These are phyloP conservation scores for Raddia guianensis DNA, from an alignment of 176 grass and related monocot genomes.

Conservation along the genomic window DNA sequence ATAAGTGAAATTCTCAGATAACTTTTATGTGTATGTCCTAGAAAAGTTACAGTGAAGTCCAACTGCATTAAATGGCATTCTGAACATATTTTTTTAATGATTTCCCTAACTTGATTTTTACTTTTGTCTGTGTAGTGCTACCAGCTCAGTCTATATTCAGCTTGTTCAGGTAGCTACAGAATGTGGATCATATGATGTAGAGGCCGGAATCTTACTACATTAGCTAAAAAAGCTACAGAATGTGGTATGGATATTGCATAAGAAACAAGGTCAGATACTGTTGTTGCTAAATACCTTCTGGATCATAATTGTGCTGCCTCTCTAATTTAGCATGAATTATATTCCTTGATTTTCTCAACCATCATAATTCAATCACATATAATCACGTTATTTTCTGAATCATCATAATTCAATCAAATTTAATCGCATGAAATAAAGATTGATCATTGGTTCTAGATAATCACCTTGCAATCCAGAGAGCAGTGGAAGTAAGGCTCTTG, in stretches of 20 bases:
- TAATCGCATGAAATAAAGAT: constrained; percentile 20
- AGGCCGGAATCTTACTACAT: too few species aligned
- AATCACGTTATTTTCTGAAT: not conserved
- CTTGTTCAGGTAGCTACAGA: constrained; percentile 17
- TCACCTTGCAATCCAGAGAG: constrained; percentile 96
- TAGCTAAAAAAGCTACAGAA: not conserved
- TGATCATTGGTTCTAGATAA: constrained; percentile 22
- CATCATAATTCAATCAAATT: constrained; percentile 21
- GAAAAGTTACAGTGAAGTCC: constrained; percentile 15
- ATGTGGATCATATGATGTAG: too few species aligned
- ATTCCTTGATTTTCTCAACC: not conserved
- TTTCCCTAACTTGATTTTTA: constrained; percentile 12
- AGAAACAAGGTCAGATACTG: constrained; percentile 20
- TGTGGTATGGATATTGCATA: constrained; percentile 29
- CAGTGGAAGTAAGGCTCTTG: constrained; percentile 97
- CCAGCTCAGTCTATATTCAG: not conserved
- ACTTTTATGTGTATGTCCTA: constrained; percentile 17
- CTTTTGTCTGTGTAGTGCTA: constrained; percentile 23
- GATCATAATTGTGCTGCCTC: constrained; percentile 37
- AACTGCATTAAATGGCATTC: constrained; percentile 2
- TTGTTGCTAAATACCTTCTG: constrained; percentile 34
- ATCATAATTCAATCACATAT: constrained; percentile 36
- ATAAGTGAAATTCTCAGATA: constrained; percentile 30
- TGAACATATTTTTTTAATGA: constrained; percentile 11
- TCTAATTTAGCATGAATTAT: constrained; percentile 36